Base-by-base conservation (phyloP, 2,329 filamentous ascomycete genomes). In the Aciculosporium take region DNA sequence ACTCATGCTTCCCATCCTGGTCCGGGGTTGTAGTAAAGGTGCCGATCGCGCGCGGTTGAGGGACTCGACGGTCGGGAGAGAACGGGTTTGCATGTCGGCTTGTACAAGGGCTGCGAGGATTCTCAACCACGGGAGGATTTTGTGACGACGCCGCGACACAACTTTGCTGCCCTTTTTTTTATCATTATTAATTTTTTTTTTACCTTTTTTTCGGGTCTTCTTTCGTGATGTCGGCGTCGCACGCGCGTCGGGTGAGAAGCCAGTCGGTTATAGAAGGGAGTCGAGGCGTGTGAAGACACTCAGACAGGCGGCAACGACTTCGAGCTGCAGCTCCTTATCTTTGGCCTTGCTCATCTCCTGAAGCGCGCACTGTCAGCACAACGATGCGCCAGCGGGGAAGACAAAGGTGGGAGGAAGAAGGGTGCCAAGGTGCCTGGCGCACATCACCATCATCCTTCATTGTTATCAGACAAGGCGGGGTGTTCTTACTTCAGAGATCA, bases 251-350 rank as follows among this genome's bases (percentile, higher is more conserved):
- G 7, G 23, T 30, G 27, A 27, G 21, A 25, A 3, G 18, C 25
- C 7, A 27, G 13, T 30, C 28, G 40, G 46, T 67, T 75, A 98
- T 60, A 98, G 79, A 47, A 98, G 72, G 39, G 91, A 96, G 67
- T 98, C 91, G 55, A 98, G 82, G 58, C 89, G 79, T 49, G 91
- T 98, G 63, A 98, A 98, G 56, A 98, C 91, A 66, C 84, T 94
- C 62, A 98, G 67, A 63, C 91, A 96, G 51, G 91, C 91, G 40
- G 91, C 88, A 41, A 98, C 86, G 56, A 94, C 89, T 74, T 98
- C 91, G 49, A 98, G 74, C 62, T 96, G 91, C 54, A 96, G 72
- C 60, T 98, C 91, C 67, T 85, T 93, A 53, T 96, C 89, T 63
- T 93, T 94, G 56, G 74, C 76, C 47, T 76, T 81, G 63, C 80